A percentile compares a stretch with the other conserved stretches of the same genome.
Conservation (phyloP, 192 early-diverging fungal species). For the Coemansia sp. region DNA sequence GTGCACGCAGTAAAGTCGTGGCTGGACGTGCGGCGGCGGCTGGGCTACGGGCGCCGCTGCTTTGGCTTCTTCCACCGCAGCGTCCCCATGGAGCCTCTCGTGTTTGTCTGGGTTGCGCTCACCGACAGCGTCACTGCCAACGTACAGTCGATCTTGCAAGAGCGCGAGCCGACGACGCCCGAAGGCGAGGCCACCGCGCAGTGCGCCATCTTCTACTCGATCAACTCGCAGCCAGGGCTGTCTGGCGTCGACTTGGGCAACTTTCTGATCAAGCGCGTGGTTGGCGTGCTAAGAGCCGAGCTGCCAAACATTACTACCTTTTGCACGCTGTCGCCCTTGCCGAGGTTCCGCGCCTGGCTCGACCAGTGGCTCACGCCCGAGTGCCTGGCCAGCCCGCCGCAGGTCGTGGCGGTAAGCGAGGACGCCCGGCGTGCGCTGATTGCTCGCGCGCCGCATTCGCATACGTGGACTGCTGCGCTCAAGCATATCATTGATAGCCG, state of each 20-base stretch:
- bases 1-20: constrained; percentile 87
- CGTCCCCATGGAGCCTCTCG: constrained; percentile 80
- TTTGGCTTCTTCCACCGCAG: constrained; percentile 85
- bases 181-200: constrained; percentile 51
- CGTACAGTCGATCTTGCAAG: constrained; percentile 71
- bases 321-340: constrained; percentile 90
- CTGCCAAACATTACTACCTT: constrained; percentile 78
- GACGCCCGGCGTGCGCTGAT: constrained; percentile 11
- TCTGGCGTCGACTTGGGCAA: constrained; percentile 91
- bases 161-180: constrained; percentile 48
- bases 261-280: constrained; percentile 88
- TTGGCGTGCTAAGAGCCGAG: constrained; percentile 72
- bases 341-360: constrained; percentile 86
- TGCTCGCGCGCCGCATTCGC: constrained; percentile 17
- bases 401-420: constrained; percentile 8
- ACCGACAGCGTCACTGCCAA: constrained; percentile 63
- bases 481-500: constrained; percentile 41
- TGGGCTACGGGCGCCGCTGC: constrained; percentile 73
- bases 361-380: constrained; percentile 48
- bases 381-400: constrained; percentile 17
- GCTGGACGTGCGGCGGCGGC: constrained; percentile 80
- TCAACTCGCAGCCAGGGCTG: constrained; percentile 85
- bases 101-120: constrained; percentile 90
- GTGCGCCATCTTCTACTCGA: constrained; percentile 93
- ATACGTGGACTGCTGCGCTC: constrained; percentile 47